phyloP scores from a whole-genome alignment of 2,329 filamentous ascomycete species.

The Phialophora expanda region DNA sequence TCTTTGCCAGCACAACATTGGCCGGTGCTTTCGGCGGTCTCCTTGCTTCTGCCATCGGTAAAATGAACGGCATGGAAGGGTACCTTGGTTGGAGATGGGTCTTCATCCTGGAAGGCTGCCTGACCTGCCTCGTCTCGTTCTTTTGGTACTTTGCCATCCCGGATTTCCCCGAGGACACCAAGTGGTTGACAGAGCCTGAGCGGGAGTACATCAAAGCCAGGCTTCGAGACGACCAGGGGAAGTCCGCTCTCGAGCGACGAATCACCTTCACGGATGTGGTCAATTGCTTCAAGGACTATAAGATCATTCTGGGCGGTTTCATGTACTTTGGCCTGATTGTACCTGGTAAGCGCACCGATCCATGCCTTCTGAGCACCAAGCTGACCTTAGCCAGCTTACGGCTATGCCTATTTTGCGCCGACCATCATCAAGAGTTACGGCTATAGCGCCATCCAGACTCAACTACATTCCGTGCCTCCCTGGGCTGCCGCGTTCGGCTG shows the following conservation, averaged over 20 bases:
- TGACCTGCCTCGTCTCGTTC: slow-evolving; percentile 67
- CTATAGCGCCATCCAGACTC: slow-evolving; percentile 60
- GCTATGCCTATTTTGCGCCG: slow-evolving; percentile 77
- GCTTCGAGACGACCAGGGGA: slow-evolving; percentile 71
- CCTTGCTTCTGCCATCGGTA: slow-evolving; percentile 64
- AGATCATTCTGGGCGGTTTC: slow-evolving; percentile 73
- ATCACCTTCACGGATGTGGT: slow-evolving; percentile 65
- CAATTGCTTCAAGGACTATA: slow-evolving; percentile 72
- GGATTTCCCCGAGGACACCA: slow-evolving; percentile 74
- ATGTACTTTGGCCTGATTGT: slow-evolving; percentile 85
- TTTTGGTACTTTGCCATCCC: slow-evolving; percentile 73
- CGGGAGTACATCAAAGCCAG: slow-evolving; percentile 68
- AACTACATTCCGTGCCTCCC: slow-evolving; percentile 59
- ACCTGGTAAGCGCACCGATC: slow-evolving; percentile 48
- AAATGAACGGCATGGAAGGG: slow-evolving; percentile 60
- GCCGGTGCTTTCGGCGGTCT: slow-evolving; percentile 68
- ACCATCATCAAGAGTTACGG: slow-evolving; percentile 72
- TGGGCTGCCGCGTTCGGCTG: slow-evolving; percentile 45
- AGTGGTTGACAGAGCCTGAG: slow-evolving; percentile 75
- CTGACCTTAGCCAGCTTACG: slow-evolving; percentile 34
- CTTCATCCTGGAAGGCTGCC: slow-evolving; percentile 66
- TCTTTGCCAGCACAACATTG: slow-evolving; percentile 75
- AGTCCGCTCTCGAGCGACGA: slow-evolving; percentile 66
- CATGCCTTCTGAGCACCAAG: background rate
- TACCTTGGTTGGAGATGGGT: slow-evolving; percentile 63